Percentiles rank a stretch among this genome's conserved stretches.
These are phyloP conservation scores for Arthrocladium fulminans DNA, from an alignment of 2,329 filamentous ascomycete genomes.

Conservation along the genomic window DNA sequence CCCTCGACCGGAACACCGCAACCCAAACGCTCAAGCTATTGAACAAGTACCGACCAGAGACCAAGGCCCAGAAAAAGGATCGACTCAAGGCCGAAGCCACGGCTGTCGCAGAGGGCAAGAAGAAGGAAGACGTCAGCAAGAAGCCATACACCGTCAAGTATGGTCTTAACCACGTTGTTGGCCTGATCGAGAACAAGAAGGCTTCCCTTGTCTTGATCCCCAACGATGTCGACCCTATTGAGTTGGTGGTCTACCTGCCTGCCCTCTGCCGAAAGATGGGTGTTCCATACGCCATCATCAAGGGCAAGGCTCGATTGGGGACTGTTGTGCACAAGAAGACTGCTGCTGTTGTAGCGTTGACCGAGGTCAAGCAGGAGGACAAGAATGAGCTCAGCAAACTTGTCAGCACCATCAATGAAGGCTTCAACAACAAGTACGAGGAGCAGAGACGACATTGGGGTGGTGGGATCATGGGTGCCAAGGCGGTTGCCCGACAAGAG, in stretches of 20 bases:
- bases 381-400: conserved; percentile 98
- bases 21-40: conserved; percentile 98
- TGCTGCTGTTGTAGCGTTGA: conserved; percentile 87
- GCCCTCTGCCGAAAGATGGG: conserved; percentile 99
- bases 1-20: conserved; percentile 92
- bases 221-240: conserved; percentile 99
- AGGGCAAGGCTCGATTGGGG: conserved; percentile 98
- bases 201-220: conserved; percentile 94
- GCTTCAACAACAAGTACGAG: conserved; percentile 93
- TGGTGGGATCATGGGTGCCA: conserved; percentile 98
- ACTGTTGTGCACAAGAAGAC: conserved; percentile 99
- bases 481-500: conserved; percentile 67
- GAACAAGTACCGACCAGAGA: conserved; percentile 99
- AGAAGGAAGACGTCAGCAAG: conserved; percentile 99
- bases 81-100: conserved; percentile 96
- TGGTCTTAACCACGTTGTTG: conserved; percentile 98
- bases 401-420: conserved; percentile 92
- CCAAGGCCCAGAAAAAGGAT: conserved; percentile 99
- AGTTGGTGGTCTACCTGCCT: conserved; percentile 97
- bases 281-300: conserved; percentile 96
- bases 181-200: conserved; percentile 99
- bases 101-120: conserved; percentile 96
- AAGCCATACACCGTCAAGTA: conserved; percentile 99
- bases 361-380: conserved; percentile 96
- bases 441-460: conserved; percentile 89